These are phyloP conservation scores for Aspergillus caelatus DNA, from an alignment of 2,329 filamentous ascomycete genomes.

Conservation along the genomic window DNA sequence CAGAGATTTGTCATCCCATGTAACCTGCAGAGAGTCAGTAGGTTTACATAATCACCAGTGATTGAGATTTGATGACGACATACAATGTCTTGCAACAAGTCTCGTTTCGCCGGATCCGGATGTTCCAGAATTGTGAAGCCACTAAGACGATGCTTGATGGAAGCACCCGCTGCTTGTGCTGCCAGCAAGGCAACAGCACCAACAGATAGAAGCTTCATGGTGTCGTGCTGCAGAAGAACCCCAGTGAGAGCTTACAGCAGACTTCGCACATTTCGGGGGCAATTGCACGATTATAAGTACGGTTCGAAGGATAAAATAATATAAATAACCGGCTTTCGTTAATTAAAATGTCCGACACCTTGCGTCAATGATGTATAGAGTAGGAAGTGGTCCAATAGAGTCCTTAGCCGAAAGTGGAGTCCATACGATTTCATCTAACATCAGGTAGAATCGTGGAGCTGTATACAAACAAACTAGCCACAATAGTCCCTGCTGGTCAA, in stretches of 20 bases:
- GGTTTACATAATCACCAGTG: background rate
- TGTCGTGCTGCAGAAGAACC: constrained; percentile 2
- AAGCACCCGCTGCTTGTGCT: constrained; percentile 49
- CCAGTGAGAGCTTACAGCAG: background rate
- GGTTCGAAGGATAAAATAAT: background rate
- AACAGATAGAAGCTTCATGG: constrained; percentile 44
- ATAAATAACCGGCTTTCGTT: background rate
- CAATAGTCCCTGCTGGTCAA: background rate
- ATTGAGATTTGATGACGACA: background rate
- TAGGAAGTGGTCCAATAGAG: background rate
- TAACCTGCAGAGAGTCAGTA: constrained; percentile 48
- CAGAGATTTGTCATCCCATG: constrained; percentile 73
- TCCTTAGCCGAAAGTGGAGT: background rate
- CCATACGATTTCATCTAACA: background rate
- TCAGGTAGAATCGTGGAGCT: constrained; percentile 2
- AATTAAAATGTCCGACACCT: background rate
- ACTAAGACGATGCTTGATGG: constrained; percentile 54
- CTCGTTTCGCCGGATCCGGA: constrained; percentile 46
- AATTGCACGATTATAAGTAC: background rate
- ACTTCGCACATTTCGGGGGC: background rate
- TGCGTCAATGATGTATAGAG: background rate
- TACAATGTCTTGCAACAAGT: constrained; percentile 47
- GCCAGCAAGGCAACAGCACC: constrained; percentile 43
- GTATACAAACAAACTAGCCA: background rate
- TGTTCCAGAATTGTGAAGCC: constrained; percentile 50